Evolutionary conservation across 441 rosid species (phyloP).

Genomic region (Codiaeum variegatum): DNA sequence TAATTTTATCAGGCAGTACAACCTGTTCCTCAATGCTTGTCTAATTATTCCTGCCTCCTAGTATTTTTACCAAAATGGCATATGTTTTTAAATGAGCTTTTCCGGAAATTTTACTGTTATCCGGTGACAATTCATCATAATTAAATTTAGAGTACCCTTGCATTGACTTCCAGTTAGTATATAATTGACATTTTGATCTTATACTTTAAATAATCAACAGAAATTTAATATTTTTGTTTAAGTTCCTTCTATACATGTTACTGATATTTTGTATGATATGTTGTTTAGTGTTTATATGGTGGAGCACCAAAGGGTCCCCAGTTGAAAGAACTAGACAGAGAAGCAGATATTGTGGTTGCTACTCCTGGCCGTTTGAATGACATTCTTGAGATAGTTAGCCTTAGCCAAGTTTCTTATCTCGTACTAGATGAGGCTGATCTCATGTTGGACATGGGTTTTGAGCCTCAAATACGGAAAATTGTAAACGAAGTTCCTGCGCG

Average conservation of each 20-base stretch:
- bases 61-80: background rate
- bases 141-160: background rate
- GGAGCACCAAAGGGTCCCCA: slow-evolving; percentile 95
- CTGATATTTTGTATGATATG: slow-evolving; percentile 13
- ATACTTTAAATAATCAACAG: background rate
- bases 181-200: background rate
- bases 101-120: background rate
- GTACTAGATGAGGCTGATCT: slow-evolving; percentile 98
- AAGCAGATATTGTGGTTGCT: slow-evolving; percentile 94
- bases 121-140: background rate
- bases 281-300: slow-evolving; percentile 96
- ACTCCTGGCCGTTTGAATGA: slow-evolving; percentile 98
- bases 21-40: background rate
- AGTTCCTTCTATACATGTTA: background rate
- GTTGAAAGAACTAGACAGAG: slow-evolving; percentile 71
- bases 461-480: slow-evolving; percentile 94
- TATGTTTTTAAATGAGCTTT: background rate
- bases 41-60: background rate
- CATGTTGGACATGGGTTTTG: slow-evolving; percentile 99
- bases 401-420: slow-evolving; percentile 77
- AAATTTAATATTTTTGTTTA: background rate
- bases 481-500: slow-evolving; percentile 87
- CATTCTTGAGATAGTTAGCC: slow-evolving; percentile 78
- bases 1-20: background rate
- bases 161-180: background rate